Conservation (phyloP, 305 asterid species). For the Lippia alba region DNA sequence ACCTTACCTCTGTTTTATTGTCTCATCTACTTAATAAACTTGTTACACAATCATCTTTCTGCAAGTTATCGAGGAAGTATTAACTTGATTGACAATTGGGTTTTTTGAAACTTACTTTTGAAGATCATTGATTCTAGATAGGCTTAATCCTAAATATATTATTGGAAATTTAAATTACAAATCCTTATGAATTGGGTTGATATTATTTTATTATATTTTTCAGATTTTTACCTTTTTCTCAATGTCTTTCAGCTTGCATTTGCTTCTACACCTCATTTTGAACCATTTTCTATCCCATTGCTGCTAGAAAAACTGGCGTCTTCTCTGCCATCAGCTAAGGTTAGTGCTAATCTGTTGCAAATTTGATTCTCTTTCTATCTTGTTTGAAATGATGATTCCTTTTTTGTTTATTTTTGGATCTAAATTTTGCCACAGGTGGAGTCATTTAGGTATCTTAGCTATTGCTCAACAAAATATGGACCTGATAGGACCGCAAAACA, state of each 20-base stretch:
- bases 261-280: conserved; percentile 86
- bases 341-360: conserved; percentile 41
- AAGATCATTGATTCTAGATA: conserved; percentile 17
- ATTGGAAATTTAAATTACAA: not conserved
- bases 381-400: conserved; percentile 15
- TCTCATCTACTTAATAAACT: conserved; percentile 25
- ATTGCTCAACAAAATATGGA: conserved; percentile 74
- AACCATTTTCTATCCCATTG: conserved; percentile 79
- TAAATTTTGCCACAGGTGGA: conserved; percentile 67
- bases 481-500: conserved; percentile 70
- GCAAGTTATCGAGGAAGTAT: conserved; percentile 28
- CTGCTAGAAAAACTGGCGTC: conserved; percentile 91
- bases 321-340: conserved; percentile 88
- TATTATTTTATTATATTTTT: not conserved
- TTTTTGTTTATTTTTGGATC: conserved; percentile 27
- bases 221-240: conserved; percentile 40
- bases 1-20: conserved; percentile 1
- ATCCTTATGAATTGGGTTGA: conserved; percentile 20
- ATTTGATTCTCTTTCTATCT: conserved; percentile 29
- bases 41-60: conserved; percentile 20
- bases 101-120: conserved; percentile 25
- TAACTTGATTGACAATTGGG: conserved; percentile 11
- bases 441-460: conserved; percentile 79
- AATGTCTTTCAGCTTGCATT: conserved; percentile 77
- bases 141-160: conserved; percentile 12